Evolutionary conservation across 75 land plant genomes (phyloP).

Genomic region (Picea sitchensis): DNA sequence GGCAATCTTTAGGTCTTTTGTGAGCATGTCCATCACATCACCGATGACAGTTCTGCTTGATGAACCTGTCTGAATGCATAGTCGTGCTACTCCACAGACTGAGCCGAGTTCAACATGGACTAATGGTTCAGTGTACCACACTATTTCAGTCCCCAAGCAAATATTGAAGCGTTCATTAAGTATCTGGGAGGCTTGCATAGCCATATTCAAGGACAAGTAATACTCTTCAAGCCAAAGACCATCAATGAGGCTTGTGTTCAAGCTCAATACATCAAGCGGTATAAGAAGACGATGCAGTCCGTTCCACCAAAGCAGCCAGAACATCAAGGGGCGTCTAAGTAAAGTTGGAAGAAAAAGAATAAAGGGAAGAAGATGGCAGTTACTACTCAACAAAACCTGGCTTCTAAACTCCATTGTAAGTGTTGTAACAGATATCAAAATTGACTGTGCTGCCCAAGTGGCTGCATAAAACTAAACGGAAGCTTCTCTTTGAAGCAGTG

Average conservation of each 20-base stretch:
- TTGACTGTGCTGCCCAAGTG: too few species aligned
- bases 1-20: constrained; percentile 22
- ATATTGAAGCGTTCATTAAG: background rate
- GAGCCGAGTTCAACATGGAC: constrained; percentile 19
- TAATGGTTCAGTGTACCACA: constrained; percentile 10
- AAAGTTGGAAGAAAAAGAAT: background rate
- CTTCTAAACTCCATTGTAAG: background rate
- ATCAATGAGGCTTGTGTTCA: background rate
- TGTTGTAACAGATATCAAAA: too few species aligned
- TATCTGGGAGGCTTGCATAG: background rate
- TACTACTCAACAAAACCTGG: background rate
- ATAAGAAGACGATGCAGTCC: background rate
- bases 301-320: background rate
- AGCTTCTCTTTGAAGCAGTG: too few species aligned
- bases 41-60: constrained; percentile 22
- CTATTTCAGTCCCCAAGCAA: too few species aligned
- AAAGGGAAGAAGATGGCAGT: background rate
- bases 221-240: background rate
- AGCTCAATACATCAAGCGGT: background rate
- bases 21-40: constrained; percentile 26
- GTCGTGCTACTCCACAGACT: constrained; percentile 26
- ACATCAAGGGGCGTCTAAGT: background rate
- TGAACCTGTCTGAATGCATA: constrained; percentile 18
- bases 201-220: background rate
- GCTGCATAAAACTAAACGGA: too few species aligned